Percentiles rank a stretch among this genome's conserved stretches.
Conservation (phyloP, 768 basidiomycete genomes). For the Vararia minispora region DNA sequence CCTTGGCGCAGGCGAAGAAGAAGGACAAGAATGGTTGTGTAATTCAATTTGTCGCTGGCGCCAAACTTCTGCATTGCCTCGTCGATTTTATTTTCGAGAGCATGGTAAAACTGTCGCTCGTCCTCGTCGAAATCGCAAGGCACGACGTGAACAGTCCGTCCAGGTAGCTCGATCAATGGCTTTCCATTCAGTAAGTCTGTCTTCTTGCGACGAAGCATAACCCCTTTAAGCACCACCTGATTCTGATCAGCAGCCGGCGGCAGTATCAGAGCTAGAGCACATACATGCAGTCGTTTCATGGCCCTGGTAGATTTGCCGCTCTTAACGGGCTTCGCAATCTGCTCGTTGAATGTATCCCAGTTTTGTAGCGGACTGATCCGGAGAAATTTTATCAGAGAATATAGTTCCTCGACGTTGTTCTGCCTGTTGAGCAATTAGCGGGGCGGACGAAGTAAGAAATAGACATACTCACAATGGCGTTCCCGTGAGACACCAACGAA, state of each 20-base stretch:
- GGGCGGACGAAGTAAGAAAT: not conserved
- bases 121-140: constrained; percentile 67
- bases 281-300: constrained; percentile 76
- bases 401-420: constrained; percentile 79
- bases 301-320: constrained; percentile 49
- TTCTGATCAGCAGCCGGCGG: not conserved
- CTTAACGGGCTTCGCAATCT: constrained; percentile 76
- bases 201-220: constrained; percentile 89
- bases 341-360: constrained; percentile 66
- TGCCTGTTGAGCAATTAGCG: constrained; percentile 2
- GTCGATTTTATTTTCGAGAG: constrained; percentile 58
- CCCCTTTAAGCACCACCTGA: constrained; percentile 67
- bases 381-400: constrained; percentile 81
- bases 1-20: constrained; percentile 86
- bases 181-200: constrained; percentile 65
- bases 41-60: constrained; percentile 38
- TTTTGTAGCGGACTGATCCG: constrained; percentile 73
- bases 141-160: constrained; percentile 56
- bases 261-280: constrained; percentile 5
- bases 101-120: constrained; percentile 72
- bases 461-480: constrained; percentile 53
- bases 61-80: constrained; percentile 47
- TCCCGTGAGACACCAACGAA: constrained; percentile 82
- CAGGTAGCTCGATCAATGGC: constrained; percentile 71
- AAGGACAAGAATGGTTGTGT: constrained; percentile 60